A percentile compares a stretch with the other conserved stretches of the same genome.
Evolutionary conservation across 2,329 filamentous ascomycete species (phyloP).

Genomic region (Fusarium haematococcum): DNA sequence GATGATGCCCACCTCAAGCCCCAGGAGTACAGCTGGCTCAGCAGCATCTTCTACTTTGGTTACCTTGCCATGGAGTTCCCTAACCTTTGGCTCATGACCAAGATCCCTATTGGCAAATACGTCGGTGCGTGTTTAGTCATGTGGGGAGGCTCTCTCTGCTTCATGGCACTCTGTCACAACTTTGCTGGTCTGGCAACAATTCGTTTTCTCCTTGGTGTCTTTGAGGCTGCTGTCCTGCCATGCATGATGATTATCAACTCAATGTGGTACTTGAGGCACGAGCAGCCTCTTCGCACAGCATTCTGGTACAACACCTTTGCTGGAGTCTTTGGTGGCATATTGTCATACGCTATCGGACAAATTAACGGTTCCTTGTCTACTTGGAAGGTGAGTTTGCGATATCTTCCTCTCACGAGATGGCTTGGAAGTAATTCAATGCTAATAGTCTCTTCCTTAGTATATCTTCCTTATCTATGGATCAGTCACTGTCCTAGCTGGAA

Average conservation of each 20-base stretch:
- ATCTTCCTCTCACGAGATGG: no score
- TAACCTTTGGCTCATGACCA: constrained; percentile 37
- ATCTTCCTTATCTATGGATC: constrained; percentile 41
- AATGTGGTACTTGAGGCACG: constrained; percentile 48
- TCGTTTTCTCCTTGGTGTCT: constrained; percentile 43
- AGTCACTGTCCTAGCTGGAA: constrained; percentile 21
- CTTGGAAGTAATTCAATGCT: background rate
- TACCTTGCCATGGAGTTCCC: constrained; percentile 63
- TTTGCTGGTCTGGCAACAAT: constrained; percentile 39
- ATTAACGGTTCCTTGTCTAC: constrained; percentile 34
- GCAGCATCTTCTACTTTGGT: constrained; percentile 53
- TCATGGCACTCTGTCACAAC: constrained; percentile 38
- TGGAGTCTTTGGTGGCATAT: constrained; percentile 45
- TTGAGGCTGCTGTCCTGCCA: constrained; percentile 42
- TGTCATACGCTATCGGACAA: constrained; percentile 43
- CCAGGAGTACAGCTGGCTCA: constrained; percentile 73
- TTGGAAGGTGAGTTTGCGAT: constrained; percentile 4
- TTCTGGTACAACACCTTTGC: constrained; percentile 47
- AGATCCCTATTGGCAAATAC: background rate
- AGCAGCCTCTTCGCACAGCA: constrained; percentile 45
- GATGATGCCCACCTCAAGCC: constrained; percentile 41
- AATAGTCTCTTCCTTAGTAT: constrained; percentile 4
- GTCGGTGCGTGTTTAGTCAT: background rate
- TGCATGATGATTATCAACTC: constrained; percentile 40
- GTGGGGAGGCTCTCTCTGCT: background rate